Percentiles rank a stretch among this genome's conserved stretches.
Evolutionary conservation across 2,329 filamentous ascomycete genomes (phyloP).

Genomic region (Exserohilum rostratum): DNA sequence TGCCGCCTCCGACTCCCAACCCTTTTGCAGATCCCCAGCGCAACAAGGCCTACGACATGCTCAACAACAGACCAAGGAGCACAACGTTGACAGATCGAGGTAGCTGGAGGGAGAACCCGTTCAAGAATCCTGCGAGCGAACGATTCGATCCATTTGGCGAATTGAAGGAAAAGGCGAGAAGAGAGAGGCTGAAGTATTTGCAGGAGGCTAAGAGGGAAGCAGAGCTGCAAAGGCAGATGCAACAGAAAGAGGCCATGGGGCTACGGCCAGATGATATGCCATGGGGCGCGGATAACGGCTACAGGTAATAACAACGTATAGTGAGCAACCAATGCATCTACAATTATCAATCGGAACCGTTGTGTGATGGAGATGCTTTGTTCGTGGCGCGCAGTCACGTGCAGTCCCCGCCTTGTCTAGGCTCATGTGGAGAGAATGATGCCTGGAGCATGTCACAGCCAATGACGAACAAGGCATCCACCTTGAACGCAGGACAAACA

Average conservation of each 20-base stretch:
- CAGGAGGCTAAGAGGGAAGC: slow-evolving; percentile 33
- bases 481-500: background rate
- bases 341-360: background rate
- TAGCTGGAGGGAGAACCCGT: slow-evolving; percentile 44
- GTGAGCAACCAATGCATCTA: background rate
- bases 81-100: slow-evolving; percentile 45
- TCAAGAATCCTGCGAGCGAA: slow-evolving; percentile 42
- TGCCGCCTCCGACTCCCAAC: slow-evolving; percentile 35
- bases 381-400: slow-evolving; percentile 7
- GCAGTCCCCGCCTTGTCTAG: background rate
- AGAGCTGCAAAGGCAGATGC: slow-evolving; percentile 18
- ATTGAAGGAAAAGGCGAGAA: slow-evolving; percentile 40
- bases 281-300: slow-evolving; percentile 5
- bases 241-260: slow-evolving; percentile 39
- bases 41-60: slow-evolving; percentile 46
- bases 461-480: background rate
- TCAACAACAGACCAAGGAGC: slow-evolving; percentile 39
- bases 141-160: slow-evolving; percentile 48
- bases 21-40: slow-evolving; percentile 45
- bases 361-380: background rate
- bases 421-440: slow-evolving; percentile 9
- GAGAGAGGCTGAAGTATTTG: slow-evolving; percentile 34
- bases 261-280: slow-evolving; percentile 22
- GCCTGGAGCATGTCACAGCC: slow-evolving; percentile 8
- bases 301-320: slow-evolving; percentile 4